Base-by-base conservation (phyloP, 2,329 filamentous ascomycete species). In the Cadophora malorum region DNA sequence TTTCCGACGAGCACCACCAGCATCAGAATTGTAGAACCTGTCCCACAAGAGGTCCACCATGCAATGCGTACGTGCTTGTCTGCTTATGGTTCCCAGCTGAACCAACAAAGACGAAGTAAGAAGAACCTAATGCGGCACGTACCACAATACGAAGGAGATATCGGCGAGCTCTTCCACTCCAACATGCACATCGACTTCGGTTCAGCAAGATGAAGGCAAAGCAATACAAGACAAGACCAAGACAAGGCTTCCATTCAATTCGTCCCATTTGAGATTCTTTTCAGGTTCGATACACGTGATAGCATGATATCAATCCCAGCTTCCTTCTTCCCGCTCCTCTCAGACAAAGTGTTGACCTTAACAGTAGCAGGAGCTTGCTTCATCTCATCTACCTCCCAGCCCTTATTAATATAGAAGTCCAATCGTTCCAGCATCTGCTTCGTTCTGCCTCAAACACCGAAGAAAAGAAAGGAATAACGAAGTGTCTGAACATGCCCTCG, bases 71-170 rank as follows among this genome's bases (percentile, higher is more conserved):
- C 56, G n/a, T 45, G 10, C 53, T 58, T 38, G 21, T 16, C 21
- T 64, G 63, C 63, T 58, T 64, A 56, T 47, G 56, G 41, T 38
- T 47, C 41, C 23, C 14, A 45, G n/a, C 41, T 53, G 38, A n/a
- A n/a, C 67, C 60, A 60, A 68, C 67, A 65, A 41, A 33, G 62
- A 53, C 33, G 25, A 53, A 31, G 63, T 59, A 53, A 61, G 64
- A 41, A 52, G 56, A 64, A 61, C 64, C 61, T 31, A 62, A 65
- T 63, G 61, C 61, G 61, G 64, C 64, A 58, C 62, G 41, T 64
- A 50, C 65, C 55, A 63, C 25, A 35, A 47, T 49, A 61, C 64
- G 19, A 56, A 60, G 35, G 56, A 53, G 31, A 45, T 45, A 61
- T 47, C 41, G 21, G 56, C 58, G 47, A 61, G 47, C 49, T 25